Conservation (phyloP, 257 asterid genomes). For the Capsicum chinense region DNA sequence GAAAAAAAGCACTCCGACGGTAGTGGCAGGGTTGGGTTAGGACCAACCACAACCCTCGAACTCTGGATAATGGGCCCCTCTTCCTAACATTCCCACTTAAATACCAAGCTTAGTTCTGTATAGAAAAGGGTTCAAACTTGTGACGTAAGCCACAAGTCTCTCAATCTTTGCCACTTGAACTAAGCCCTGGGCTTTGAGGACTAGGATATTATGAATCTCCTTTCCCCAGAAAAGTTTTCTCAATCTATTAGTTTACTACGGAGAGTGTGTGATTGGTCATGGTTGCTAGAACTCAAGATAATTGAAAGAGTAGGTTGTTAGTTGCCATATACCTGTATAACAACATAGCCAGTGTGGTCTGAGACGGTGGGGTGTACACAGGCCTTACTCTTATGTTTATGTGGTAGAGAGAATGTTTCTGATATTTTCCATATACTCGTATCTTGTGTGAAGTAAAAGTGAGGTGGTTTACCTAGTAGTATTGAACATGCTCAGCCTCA, state of each 20-base stretch:
- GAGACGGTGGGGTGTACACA: not conserved
- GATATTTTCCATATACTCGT: not conserved
- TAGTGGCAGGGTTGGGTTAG: not conserved
- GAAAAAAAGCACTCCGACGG: not conserved
- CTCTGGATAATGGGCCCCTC: not conserved
- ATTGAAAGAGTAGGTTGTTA: not conserved
- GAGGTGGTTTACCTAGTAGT: constrained; percentile 8
- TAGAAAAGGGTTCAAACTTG: not conserved
- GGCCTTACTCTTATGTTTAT: not conserved
- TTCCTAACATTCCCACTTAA: not conserved
- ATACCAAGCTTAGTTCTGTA: not conserved
- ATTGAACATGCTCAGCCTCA: not conserved
- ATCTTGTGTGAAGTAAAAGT: not conserved
- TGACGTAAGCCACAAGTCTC: constrained; percentile 3
- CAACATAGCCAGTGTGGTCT: not conserved
- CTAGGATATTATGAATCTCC: not conserved
- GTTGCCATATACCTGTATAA: not conserved
- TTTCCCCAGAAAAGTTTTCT: not conserved
- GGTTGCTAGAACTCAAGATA: not conserved
- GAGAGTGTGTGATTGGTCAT: not conserved
- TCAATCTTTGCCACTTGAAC: constrained; percentile 2
- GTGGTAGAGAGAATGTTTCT: not conserved
- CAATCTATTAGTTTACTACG: not conserved
- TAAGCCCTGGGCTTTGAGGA: not conserved
- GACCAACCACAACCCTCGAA: not conserved